Base-by-base conservation (phyloP, 805 yeast species). In the Nakazawaea pomicola region DNA sequence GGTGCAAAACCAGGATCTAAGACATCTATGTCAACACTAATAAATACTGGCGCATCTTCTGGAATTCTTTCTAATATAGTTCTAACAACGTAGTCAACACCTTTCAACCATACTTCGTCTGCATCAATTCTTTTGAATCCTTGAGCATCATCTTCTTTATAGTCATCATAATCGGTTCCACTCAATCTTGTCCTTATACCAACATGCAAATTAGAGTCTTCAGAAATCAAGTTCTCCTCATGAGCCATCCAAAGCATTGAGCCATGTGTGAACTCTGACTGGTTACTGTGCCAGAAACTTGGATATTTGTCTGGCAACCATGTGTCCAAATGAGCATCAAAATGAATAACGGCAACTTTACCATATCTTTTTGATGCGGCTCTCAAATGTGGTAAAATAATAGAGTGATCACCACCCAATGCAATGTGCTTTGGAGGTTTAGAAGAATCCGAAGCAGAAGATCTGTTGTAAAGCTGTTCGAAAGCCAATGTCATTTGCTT, bases 281-380 rank as follows among this genome's bases (percentile, higher is more conserved):
- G 73, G 28, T 71, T 70, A n/a, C 77, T 65, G 50, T 65, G 67
- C 82, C 82, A 76, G 53, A 69, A 74, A 14, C 78, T 64, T 18
- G 86, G 83, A 54, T 83, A 84, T 56, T 78, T 72, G 45, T 74
- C 68, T 9, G 95, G 93, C 47, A 78, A 57, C 91, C 89, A 74
- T 4, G 95, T 85, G 57, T 86, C 95, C 49, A 85, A 68, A 61
- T 85, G 95, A 11, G 93, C 91, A 55, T 86, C 95, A 50, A 86
- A 83, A 60, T 86, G 95, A 42, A 86, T 74, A 28, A 86, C 78
- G 17, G 86, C 77, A 37, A 86, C 60, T 15, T 77, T 77, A 1
- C 91, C 93, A 53, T 85, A 75, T 16, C 72, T 52, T 39, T 74
- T 64, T 45, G 74, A 57, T 42, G 83, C 65, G 0, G 86, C 81